Base-by-base conservation (phyloP, 805 yeast genomes). In the Hyphopichia homilentoma region DNA sequence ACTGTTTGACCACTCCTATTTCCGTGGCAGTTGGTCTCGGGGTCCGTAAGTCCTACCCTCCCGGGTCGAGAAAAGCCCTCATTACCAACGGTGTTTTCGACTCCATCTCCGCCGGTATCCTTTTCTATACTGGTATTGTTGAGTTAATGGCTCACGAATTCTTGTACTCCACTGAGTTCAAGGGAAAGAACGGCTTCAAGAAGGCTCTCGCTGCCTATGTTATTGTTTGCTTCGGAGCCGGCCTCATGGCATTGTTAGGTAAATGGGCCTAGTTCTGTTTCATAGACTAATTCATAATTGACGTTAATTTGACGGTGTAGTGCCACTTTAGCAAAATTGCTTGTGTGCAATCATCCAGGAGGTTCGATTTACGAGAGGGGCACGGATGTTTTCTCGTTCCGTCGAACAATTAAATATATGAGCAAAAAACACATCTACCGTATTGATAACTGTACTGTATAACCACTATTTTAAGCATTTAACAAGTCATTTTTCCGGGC, bases 71-170 rank as follows among this genome's bases (percentile, higher is more conserved):
- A 48, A 70, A 59, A 1, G 75, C 84, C 2, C 62, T 80, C 34
- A 74, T 82, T 35, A 69, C 84, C 2, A 81, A 77, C 35, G 95
- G 95, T 29, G 68, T 75, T 3, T 79, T 83, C 44, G 93, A 85
- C 50, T 66, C 90, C 1, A 66, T 85, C 29, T 81, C 90, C 18
- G 71, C 90, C 0, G 95, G 95, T 29, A 79, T 85, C 35, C 64
- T 85, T 45, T 62, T 84, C 18, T 85, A 84, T 57, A 81, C 88
- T 16, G 86, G 89, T 35, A 52, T 84, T 27, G 84, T 84, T 8
- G 94, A 84, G 54, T 61, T 84, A 36, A 73, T 84, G 80, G 93
- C 90, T 3, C 81, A 78, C 45, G 94, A 85, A 44, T 79, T 81
- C 47, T 60, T 80, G 36, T 74, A 68, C 51, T 68, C 81, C 13